Evolutionary conservation across 257 asterid genomes (phyloP).

Genomic region (Petunia secreta): DNA sequence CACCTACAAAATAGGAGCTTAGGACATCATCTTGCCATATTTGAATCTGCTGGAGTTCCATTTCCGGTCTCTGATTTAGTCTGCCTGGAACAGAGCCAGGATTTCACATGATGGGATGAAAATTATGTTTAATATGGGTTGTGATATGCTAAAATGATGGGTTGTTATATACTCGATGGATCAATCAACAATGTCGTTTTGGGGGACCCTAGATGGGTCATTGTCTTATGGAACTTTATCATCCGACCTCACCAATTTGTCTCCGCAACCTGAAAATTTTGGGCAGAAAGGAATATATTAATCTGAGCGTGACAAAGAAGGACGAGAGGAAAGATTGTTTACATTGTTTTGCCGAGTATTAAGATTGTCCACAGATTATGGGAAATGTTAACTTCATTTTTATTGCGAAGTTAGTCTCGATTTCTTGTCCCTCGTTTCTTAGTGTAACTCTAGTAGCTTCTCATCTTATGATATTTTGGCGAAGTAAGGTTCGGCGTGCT

Average conservation of each 20-base stretch:
- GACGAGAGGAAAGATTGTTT: not conserved
- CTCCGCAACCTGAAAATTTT: not conserved
- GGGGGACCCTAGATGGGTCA: slow-evolving; percentile 4
- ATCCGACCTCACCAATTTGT: not conserved
- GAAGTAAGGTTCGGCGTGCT: not conserved
- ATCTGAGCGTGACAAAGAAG: not conserved
- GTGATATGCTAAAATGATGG: not conserved
- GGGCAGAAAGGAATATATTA: not conserved
- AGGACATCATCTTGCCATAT: not conserved
- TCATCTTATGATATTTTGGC: not conserved
- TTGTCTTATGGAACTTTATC: not conserved
- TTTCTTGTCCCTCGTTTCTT: slow-evolving; percentile 10
- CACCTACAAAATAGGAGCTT: not conserved
- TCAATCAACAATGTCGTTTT: not conserved
- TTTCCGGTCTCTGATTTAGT: not conserved
- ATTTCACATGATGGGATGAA: not conserved
- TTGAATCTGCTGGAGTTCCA: not conserved
- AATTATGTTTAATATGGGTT: not conserved
- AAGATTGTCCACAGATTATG: not conserved
- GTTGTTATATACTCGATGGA: slow-evolving; percentile 8
- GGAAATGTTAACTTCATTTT: not conserved
- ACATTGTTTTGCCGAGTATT: not conserved
- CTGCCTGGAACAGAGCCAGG: slow-evolving; percentile 15
- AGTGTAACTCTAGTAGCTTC: not conserved
- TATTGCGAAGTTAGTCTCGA: not conserved